Evolutionary conservation across 2,329 filamentous ascomycete species (phyloP).

Genomic region (Daldinia sp.): DNA sequence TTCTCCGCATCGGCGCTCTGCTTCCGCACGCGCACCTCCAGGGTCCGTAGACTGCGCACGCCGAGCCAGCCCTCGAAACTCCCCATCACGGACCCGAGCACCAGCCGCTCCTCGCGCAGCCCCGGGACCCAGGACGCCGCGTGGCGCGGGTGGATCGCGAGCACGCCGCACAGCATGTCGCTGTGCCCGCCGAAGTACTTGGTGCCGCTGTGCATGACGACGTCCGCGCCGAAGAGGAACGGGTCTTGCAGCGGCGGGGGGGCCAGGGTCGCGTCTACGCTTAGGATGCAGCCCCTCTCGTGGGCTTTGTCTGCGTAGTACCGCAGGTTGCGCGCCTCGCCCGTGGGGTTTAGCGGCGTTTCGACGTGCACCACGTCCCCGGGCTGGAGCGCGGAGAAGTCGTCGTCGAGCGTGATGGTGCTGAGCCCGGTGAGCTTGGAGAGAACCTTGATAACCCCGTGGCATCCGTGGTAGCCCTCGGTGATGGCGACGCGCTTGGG

Average conservation of each 20-base stretch:
- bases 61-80: slow-evolving; percentile 93
- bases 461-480: slow-evolving; percentile 91
- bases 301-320: slow-evolving; percentile 78
- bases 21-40: slow-evolving; percentile 81
- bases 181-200: slow-evolving; percentile 98
- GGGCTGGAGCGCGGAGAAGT: slow-evolving; percentile 66
- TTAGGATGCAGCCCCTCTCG: slow-evolving; percentile 72
- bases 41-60: slow-evolving; percentile 82
- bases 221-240: slow-evolving; percentile 80
- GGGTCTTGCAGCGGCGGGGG: slow-evolving; percentile 90
- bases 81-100: slow-evolving; percentile 85
- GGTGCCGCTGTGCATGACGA: slow-evolving; percentile 91
- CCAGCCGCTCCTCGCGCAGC: slow-evolving; percentile 74
- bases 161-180: slow-evolving; percentile 88
- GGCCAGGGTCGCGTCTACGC: slow-evolving; percentile 91
- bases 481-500: slow-evolving; percentile 84
- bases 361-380: slow-evolving; percentile 93
- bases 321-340: slow-evolving; percentile 77
- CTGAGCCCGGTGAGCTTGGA: slow-evolving; percentile 78
- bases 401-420: slow-evolving; percentile 75
- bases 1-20: slow-evolving; percentile 76
- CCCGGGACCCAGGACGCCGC: slow-evolving; percentile 63
- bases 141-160: slow-evolving; percentile 68
- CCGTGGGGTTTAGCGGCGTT: slow-evolving; percentile 91
- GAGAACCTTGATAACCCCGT: slow-evolving; percentile 80